Percentiles rank a stretch among this genome's conserved stretches.
Evolutionary conservation across 2,329 filamentous ascomycete species (phyloP).

Genomic region (Colletotrichum aenigma): DNA sequence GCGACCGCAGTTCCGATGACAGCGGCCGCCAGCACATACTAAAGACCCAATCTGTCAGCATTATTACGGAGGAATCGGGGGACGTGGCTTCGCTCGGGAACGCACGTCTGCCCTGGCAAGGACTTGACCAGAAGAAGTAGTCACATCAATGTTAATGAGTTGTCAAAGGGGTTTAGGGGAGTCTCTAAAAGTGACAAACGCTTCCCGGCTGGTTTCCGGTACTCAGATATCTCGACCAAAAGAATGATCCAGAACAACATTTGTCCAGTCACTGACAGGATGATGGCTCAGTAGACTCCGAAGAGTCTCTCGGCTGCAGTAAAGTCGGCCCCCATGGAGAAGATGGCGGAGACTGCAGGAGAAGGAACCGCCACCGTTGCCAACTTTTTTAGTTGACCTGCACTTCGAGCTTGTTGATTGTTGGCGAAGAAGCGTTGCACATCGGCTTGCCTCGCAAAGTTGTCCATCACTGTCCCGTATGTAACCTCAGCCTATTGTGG

Average conservation of each 20-base stretch:
- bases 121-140: background rate
- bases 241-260: background rate
- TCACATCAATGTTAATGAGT: background rate
- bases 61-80: background rate
- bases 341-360: background rate
- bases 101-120: background rate
- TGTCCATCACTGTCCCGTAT: background rate
- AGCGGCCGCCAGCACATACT: background rate
- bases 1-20: background rate
- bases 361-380: background rate
- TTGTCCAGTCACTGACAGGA: accelerated
- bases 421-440: background rate
- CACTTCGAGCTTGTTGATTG: background rate
- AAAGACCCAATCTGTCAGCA: background rate
- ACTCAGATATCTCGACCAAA: background rate
- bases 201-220: background rate
- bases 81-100: background rate
- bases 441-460: no score
- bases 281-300: background rate
- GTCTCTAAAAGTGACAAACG: background rate
- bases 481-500: background rate
- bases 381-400: background rate
- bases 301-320: background rate
- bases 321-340: background rate
- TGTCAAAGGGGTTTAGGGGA: background rate